These are phyloP conservation scores for Cubamyces lactineus DNA, from an alignment of 768 basidiomycete species.

Conservation along the genomic window DNA sequence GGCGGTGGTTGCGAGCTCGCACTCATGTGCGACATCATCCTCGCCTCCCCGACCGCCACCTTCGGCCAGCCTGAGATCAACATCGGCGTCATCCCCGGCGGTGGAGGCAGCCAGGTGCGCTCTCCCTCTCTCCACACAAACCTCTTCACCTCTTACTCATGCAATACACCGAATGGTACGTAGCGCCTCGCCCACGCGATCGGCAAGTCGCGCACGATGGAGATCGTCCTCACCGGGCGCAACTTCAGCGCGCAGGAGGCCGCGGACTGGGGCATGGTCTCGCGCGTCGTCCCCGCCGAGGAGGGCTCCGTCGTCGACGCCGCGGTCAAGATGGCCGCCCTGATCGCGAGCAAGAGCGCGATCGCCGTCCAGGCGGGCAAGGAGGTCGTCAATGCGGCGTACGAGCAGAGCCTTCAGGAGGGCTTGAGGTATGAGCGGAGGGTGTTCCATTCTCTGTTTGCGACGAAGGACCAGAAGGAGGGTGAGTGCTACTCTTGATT, in stretches of 20 bases:
- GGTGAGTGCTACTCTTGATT: slow-evolving; percentile 50
- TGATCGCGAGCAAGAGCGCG: slow-evolving; percentile 80
- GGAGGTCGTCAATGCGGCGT: slow-evolving; percentile 93
- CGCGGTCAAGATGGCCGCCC: slow-evolving; percentile 77
- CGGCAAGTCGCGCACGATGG: slow-evolving; percentile 95
- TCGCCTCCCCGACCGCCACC: slow-evolving; percentile 85
- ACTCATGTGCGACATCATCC: slow-evolving; percentile 94
- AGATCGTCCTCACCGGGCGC: slow-evolving; percentile 88
- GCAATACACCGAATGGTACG: not conserved
- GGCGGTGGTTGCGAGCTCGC: slow-evolving; percentile 98
- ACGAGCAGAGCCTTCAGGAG: slow-evolving; percentile 78
- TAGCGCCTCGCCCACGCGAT: slow-evolving; percentile 81
- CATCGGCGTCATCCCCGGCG: slow-evolving; percentile 92
- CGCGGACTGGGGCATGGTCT: slow-evolving; percentile 85
- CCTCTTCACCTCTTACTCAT: not conserved
- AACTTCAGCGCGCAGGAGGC: slow-evolving; percentile 82
- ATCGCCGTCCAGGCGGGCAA: slow-evolving; percentile 87
- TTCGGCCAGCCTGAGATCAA: slow-evolving; percentile 98
- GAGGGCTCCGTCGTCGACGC: slow-evolving; percentile 84
- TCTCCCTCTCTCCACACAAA: not conserved
- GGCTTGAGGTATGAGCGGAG: slow-evolving; percentile 88
- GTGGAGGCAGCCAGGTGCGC: slow-evolving; percentile 75
- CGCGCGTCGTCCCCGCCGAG: slow-evolving; percentile 74
- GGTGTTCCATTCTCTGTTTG: slow-evolving; percentile 90
- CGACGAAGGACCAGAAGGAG: slow-evolving; percentile 94